Base-by-base conservation (phyloP, 2,329 filamentous ascomycete species). In the Colletotrichum chlorophyti region DNA sequence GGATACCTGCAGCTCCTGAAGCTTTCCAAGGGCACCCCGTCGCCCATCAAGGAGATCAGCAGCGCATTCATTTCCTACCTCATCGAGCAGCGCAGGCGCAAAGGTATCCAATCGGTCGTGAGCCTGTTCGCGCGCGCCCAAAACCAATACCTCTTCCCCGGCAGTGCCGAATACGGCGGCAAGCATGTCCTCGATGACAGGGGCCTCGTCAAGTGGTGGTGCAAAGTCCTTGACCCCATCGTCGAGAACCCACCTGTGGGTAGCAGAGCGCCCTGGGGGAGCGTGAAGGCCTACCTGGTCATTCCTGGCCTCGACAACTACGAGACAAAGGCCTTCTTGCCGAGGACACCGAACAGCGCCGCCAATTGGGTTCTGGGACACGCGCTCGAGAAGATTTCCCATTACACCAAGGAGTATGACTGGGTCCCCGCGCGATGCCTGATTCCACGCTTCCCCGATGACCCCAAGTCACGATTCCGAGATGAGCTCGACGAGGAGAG, bases 201-300 rank as follows among this genome's bases (percentile, higher is more conserved):
- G 27, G 91, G 91, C 0, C 78, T 99, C 48, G 91, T 99, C 17
- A 91, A 89, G 67, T 99, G 95, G 95, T 99, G 95, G 95, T 97
- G 93, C 69, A 88, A 86, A 14, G 91, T 94, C 10, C 76, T 97
- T 11, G 89, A 97, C 68, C 90, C 91, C 0, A 79, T 97, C 4
- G 74, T 96, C 10, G 76, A 79, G 47, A 62, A 74, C 12, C 74
- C 83, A 24, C 77, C 77, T 5, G 41, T 54, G 7, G 66, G 67
- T 5, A 66, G 68, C n/a, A 63, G 63, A 19, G 57, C 62, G 1
- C 47, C 68, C 0, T 83, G 81, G 77, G 73, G 74, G 41, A 68
- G 65, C 8, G 79, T 85, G n/a, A 88, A 88, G 59, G 94, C 88
- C 2, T 97, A 96, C 72, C 77, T 98, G 17, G 83, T 96, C 2